Conservation (phyloP, 2,329 filamentous ascomycete species). For the Trichothecium sympodiale region DNA sequence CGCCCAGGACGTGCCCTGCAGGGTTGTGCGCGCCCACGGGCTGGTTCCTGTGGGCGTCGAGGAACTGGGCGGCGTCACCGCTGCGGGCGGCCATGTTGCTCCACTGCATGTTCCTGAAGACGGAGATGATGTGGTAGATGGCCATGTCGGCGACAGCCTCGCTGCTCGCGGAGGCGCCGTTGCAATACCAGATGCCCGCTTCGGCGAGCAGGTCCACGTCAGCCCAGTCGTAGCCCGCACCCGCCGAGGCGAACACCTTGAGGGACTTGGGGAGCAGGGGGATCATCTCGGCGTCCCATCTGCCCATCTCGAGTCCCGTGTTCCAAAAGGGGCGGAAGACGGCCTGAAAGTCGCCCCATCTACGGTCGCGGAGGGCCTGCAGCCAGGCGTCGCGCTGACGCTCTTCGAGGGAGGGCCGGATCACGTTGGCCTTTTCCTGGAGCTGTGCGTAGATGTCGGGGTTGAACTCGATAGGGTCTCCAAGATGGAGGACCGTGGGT, state of each 20-base stretch:
- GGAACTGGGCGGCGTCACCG: constrained; percentile 28
- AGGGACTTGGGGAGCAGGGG: constrained; percentile 38
- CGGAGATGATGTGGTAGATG: constrained; percentile 45
- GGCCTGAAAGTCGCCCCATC: constrained; percentile 30
- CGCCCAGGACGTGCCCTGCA: constrained; percentile 38
- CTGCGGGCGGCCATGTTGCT: constrained; percentile 38
- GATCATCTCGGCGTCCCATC: constrained; percentile 50
- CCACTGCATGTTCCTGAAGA: constrained; percentile 48
- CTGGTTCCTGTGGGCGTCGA: constrained; percentile 42
- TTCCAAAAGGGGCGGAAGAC: constrained; percentile 51
- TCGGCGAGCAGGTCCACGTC: constrained; percentile 30
- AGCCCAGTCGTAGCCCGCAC: constrained; percentile 54
- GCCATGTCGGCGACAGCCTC: constrained; percentile 52
- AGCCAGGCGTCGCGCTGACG: constrained; percentile 25
- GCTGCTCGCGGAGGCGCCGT: constrained; percentile 46
- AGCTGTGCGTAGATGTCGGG: constrained; percentile 18
- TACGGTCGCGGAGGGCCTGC: constrained; percentile 20
- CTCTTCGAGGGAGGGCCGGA: constrained; percentile 24
- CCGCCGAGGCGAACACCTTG: constrained; percentile 47
- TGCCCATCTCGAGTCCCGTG: constrained; percentile 54
- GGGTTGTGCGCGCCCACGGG: constrained; percentile 46
- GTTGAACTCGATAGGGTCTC: constrained; percentile 19
- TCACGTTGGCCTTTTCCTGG: constrained; percentile 16
- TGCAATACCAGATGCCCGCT: constrained; percentile 46
- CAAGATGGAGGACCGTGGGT: constrained; percentile 19